Evolutionary conservation across 768 basidiomycete species (phyloP).

Genomic region (Auriscalpium microsporum): DNA sequence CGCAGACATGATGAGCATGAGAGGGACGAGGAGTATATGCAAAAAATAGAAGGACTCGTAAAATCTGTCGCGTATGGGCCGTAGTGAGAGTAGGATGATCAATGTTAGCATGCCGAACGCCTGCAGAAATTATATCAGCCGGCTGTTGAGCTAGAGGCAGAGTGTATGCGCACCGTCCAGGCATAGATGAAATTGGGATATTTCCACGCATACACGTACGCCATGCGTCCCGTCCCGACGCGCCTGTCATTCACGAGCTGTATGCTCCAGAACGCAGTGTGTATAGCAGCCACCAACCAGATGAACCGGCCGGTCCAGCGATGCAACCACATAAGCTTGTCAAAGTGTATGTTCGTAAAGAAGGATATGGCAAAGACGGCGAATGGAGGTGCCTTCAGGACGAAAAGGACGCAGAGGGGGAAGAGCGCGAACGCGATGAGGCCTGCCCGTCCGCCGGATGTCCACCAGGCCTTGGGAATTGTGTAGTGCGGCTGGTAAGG

Average conservation of each 20-base stretch:
- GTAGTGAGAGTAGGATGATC: slow-evolving; percentile 42
- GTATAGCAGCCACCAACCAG: slow-evolving; percentile 52
- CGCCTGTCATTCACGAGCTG: slow-evolving; percentile 50
- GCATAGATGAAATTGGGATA: slow-evolving; percentile 59
- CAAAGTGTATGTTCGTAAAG: slow-evolving; percentile 58
- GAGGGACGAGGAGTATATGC: slow-evolving; percentile 55
- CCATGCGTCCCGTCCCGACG: slow-evolving; percentile 31
- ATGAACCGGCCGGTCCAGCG: slow-evolving; percentile 64
- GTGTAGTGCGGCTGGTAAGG: slow-evolving; percentile 45
- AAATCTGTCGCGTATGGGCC: slow-evolving; percentile 40
- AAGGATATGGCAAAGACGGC: slow-evolving; percentile 60
- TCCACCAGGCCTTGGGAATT: slow-evolving; percentile 65
- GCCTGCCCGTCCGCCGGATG: slow-evolving; percentile 56
- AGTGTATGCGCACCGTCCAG: slow-evolving; percentile 36
- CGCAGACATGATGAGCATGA: slow-evolving; percentile 51
- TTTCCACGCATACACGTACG: slow-evolving; percentile 44
- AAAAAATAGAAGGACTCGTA: slow-evolving; percentile 61
- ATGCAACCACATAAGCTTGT: slow-evolving; percentile 67
- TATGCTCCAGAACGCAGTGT: slow-evolving; percentile 62
- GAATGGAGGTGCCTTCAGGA: slow-evolving; percentile 64
- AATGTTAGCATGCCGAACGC: slow-evolving; percentile 48
- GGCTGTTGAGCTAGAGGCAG: background rate
- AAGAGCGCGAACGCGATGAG: slow-evolving; percentile 65
- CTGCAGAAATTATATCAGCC: slow-evolving; percentile 25
- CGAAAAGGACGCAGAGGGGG: slow-evolving; percentile 62